Evolutionary conservation across 2,329 filamentous ascomycete genomes (phyloP).

Genomic region (Xenosphaeropsis pyriputrescens): DNA sequence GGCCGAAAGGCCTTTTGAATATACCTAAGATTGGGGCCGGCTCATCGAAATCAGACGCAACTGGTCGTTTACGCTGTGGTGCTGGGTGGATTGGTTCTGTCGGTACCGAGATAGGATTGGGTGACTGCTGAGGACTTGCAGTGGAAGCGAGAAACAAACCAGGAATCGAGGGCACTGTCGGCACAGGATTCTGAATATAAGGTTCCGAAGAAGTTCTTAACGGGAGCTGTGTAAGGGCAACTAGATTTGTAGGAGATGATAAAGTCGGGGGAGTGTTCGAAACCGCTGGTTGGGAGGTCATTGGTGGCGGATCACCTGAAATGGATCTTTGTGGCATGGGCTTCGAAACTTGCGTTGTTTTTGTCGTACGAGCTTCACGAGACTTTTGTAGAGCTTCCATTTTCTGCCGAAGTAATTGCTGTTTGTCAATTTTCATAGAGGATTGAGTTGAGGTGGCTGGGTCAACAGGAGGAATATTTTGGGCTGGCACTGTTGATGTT

Average conservation of each 20-base stretch:
- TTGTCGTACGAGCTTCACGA: constrained; percentile 26
- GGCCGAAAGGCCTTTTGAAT: constrained; percentile 43
- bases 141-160: constrained; percentile 20
- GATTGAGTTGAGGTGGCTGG: constrained; percentile 6
- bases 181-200: background rate
- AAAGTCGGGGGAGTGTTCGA: background rate
- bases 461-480: constrained; percentile 1
- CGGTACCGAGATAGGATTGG: background rate
- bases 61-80: constrained; percentile 35
- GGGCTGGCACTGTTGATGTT: background rate
- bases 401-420: constrained; percentile 58
- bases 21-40: constrained; percentile 20
- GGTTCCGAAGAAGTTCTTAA: background rate
- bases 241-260: background rate
- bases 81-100: background rate
- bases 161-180: constrained; percentile 15
- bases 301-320: background rate
- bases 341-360: constrained; percentile 6
- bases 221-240: constrained; percentile 2
- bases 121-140: background rate
- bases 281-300: too few relatives aligned
- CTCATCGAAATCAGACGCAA: constrained; percentile 59
- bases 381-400: constrained; percentile 59
- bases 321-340: background rate
- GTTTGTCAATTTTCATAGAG: constrained; percentile 47